Conservation (phyloP, 2,329 filamentous ascomycete genomes). For the Cordyceps farinosa region DNA sequence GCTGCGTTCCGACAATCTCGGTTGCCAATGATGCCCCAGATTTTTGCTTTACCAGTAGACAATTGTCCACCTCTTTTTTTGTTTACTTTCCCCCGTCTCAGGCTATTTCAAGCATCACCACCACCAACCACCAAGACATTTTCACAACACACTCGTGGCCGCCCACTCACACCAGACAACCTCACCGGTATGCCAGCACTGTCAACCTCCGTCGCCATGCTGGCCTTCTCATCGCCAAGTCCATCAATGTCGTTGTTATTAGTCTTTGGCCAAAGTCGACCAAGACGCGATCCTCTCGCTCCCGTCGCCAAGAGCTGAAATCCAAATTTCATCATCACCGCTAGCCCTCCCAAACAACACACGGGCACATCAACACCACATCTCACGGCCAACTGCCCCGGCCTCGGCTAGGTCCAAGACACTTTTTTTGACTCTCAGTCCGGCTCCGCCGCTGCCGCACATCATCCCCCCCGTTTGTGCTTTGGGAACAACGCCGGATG, state of each 20-base stretch:
- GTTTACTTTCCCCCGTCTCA: neutral
- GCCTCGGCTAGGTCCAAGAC: neutral
- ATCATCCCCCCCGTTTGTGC: constrained; percentile 1
- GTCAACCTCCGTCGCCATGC: neutral
- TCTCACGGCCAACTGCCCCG: neutral
- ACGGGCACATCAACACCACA: neutral
- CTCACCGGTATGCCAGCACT: constrained; percentile 10
- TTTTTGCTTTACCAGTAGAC: neutral
- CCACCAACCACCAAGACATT: neutral
- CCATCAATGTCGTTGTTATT: neutral
- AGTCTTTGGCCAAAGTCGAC: neutral
- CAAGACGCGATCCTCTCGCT: too few species aligned
- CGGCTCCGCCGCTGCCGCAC: neutral
- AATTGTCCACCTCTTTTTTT: neutral
- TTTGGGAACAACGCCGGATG: neutral
- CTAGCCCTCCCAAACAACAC: neutral
- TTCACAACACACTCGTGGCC: constrained; percentile 11
- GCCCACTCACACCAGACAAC: neutral
- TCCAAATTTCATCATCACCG: neutral
- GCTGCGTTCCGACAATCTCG: neutral
- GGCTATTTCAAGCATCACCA: neutral
- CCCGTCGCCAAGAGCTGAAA: neutral
- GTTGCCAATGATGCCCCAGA: neutral
- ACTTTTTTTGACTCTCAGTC: neutral
- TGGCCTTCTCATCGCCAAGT: neutral